Percentiles rank a stretch among this genome's conserved stretches.
These are phyloP conservation scores for Trypanosomatidae sp. DNA, from an alignment of 208 protist species.

Conservation along the genomic window DNA sequence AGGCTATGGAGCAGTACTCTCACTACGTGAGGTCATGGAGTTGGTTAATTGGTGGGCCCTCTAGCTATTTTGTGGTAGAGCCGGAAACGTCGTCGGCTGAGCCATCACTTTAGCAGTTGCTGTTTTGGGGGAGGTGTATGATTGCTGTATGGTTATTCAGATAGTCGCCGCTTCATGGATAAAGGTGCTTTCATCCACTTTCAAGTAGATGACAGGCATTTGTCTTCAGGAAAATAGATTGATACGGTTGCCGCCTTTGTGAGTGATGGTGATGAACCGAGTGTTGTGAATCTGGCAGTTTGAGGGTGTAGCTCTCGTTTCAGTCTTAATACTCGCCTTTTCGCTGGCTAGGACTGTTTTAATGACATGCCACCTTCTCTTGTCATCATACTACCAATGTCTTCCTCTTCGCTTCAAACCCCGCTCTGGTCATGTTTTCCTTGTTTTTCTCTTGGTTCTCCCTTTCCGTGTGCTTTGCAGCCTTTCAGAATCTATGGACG, in stretches of 20 bases:
- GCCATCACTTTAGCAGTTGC: neutral
- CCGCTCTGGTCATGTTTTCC: neutral
- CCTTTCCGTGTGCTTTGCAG: neutral
- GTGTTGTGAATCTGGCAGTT: neutral
- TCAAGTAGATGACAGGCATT: neutral
- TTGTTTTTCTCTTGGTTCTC: neutral
- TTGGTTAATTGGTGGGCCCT: conserved; percentile 21
- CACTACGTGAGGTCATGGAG: conserved; percentile 7
- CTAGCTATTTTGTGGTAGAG: conserved; percentile 24
- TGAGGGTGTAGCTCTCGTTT: neutral
- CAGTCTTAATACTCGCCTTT: no score
- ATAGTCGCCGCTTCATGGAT: neutral
- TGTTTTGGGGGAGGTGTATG: neutral
- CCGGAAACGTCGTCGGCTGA: neutral
- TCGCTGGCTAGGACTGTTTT: no score
- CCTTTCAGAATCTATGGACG: conserved; percentile 9
- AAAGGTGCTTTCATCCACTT: neutral
- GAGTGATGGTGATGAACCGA: neutral
- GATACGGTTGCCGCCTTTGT: neutral
- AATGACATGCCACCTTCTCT: neutral
- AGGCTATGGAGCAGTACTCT: conserved; percentile 23
- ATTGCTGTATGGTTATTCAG: no score
- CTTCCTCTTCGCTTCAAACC: neutral
- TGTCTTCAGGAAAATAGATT: neutral
- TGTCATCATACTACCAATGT: neutral